Conservation (phyloP, 768 basidiomycete genomes). For the Mycena kentingensis region DNA sequence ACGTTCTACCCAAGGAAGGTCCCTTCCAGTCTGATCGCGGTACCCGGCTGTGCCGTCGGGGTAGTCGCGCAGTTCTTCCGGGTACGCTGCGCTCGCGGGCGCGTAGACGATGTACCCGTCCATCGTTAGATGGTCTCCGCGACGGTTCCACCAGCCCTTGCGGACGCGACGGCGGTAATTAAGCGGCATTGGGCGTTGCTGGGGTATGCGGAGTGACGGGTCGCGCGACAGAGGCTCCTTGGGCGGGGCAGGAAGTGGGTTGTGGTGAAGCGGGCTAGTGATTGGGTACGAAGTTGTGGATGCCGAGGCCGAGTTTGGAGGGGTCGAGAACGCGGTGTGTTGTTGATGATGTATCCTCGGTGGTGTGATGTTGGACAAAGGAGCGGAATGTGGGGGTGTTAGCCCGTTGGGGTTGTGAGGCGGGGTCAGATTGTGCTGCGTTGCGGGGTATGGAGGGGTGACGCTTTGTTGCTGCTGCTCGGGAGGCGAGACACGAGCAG, state of each 20-base stretch:
- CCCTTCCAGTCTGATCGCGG: conserved; percentile 51
- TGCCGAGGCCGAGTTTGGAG: conserved; percentile 28
- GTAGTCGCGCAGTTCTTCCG: conserved; percentile 60
- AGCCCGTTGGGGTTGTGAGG: not conserved
- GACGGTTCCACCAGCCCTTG: conserved; percentile 71
- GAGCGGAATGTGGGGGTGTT: not conserved
- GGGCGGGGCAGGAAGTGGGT: conserved; percentile 31
- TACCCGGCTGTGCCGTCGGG: conserved; percentile 59
- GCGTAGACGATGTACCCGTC: conserved; percentile 66
- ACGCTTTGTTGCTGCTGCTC: not conserved
- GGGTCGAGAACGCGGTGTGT: conserved; percentile 27
- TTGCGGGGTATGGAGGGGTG: too few species aligned
- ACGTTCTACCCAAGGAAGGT: conserved; percentile 42
- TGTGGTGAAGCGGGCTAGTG: conserved; percentile 22
- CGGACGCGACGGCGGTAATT: conserved; percentile 41
- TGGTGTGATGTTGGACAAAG: not conserved
- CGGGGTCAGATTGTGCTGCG: not conserved
- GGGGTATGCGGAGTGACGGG: conserved; percentile 18
- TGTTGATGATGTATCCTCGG: conserved; percentile 17
- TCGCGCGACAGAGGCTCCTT: conserved; percentile 18
- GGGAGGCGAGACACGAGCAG: not conserved
- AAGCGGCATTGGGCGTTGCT: conserved; percentile 29
- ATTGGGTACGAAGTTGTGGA: conserved; percentile 21
- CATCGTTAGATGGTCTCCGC: conserved; percentile 68
- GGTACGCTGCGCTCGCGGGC: conserved; percentile 56